These are phyloP conservation scores for Collybia sp. DNA, from an alignment of 768 basidiomycete species.

Conservation along the genomic window DNA sequence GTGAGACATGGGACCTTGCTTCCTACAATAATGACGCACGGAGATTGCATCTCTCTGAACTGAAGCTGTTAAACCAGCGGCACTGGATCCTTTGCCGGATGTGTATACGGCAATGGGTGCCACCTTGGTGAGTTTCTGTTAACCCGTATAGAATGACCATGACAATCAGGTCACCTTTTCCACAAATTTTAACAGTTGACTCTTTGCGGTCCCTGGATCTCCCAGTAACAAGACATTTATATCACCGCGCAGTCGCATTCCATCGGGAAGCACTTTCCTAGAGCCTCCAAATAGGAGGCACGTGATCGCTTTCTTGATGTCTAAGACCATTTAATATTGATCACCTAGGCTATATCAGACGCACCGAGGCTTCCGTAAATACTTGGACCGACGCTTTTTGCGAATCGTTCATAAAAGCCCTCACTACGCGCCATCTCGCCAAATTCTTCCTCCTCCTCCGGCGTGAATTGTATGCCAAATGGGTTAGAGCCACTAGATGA, in stretches of 20 bases:
- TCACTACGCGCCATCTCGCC: conserved; percentile 85
- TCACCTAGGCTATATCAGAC: conserved; percentile 9
- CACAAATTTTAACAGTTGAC: conserved; percentile 96
- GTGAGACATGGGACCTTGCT: conserved; percentile 1
- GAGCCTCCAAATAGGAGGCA: conserved; percentile 97
- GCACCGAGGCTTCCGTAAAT: conserved; percentile 92
- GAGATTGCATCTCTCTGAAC: conserved; percentile 93
- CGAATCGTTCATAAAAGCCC: conserved; percentile 89
- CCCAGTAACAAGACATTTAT: conserved; percentile 96
- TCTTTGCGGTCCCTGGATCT: conserved; percentile 98
- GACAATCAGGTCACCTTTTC: conserved; percentile 62
- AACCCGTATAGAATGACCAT: background rate
- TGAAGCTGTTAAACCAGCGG: conserved; percentile 95
- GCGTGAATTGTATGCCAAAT: conserved; percentile 83
- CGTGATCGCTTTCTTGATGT: conserved; percentile 97
- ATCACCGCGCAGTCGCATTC: conserved; percentile 94
- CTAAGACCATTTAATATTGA: conserved; percentile 30
- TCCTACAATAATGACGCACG: conserved; percentile 38
- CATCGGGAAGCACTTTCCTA: conserved; percentile 95
- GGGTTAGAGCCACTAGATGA: conserved; percentile 73
- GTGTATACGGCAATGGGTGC: conserved; percentile 98
- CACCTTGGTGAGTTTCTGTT: conserved; percentile 44
- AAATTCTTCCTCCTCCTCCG: conserved; percentile 98
- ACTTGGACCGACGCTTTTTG: conserved; percentile 92
- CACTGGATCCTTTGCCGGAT: conserved; percentile 96